A percentile compares a stretch with the other conserved stretches of the same genome.
These are phyloP conservation scores for Fraxinus angustifolia DNA, from an alignment of 305 asterid species.

Conservation along the genomic window DNA sequence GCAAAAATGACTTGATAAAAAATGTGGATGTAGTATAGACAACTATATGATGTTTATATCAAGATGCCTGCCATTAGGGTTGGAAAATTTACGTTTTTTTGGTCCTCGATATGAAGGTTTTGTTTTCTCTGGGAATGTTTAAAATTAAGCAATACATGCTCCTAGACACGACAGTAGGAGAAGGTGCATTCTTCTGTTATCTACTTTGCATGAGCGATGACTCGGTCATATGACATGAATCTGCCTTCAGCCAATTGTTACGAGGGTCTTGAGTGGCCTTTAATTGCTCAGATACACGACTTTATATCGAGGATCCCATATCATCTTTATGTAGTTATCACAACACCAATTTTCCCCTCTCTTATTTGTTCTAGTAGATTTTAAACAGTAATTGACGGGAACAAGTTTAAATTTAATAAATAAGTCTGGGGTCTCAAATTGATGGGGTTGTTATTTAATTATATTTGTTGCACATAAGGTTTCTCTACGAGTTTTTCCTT, in stretches of 20 bases:
- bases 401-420: neutral
- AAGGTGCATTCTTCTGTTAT: neutral
- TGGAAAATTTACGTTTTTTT: neutral
- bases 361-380: neutral
- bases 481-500: neutral
- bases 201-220: neutral
- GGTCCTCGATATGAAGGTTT: neutral
- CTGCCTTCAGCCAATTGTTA: neutral
- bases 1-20: neutral
- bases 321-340: neutral
- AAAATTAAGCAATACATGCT: neutral
- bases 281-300: neutral
- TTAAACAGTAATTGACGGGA: neutral
- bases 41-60: neutral
- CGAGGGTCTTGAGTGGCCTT: neutral
- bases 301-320: neutral
- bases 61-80: neutral
- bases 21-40: neutral
- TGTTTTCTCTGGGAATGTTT: neutral
- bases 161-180: neutral
- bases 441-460: neutral
- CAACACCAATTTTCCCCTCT: neutral
- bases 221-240: neutral
- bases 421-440: neutral
- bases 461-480: neutral